phyloP scores from a whole-genome alignment of 1,284 basidiomycete genomes.

The Leccinum pachyderme region DNA sequence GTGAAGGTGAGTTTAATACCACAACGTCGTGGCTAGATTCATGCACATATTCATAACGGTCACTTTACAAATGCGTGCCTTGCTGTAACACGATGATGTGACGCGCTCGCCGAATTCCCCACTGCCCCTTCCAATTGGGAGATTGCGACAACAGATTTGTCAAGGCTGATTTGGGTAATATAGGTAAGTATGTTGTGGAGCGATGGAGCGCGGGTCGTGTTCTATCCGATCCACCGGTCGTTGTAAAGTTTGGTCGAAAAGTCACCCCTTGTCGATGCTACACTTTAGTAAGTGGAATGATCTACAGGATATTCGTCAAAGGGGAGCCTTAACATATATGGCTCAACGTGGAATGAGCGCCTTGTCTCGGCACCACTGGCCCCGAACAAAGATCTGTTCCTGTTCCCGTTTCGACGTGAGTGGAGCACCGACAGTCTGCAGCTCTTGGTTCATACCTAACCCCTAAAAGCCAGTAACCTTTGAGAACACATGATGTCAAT shows the following conservation, averaged over 20 bases:
- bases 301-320: constrained; percentile 8
- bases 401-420: constrained; percentile 2
- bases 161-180: neutral
- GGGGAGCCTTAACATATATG: neutral
- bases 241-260: neutral
- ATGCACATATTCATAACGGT: neutral
- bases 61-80: neutral
- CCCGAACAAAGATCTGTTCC: constrained; percentile 8
- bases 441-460: neutral
- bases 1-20: constrained; percentile 1
- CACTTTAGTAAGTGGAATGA: constrained; percentile 12
- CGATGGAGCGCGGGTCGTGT: constrained; percentile 4
- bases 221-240: neutral
- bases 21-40: constrained; percentile 1
- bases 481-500: constrained; percentile 2
- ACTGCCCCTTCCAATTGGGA: neutral
- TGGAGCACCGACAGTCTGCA: neutral
- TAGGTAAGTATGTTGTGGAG: constrained; percentile 13
- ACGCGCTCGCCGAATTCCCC: neutral
- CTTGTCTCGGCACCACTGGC: constrained; percentile 2
- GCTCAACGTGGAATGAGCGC: constrained; percentile 15
- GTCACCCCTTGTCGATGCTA: neutral
- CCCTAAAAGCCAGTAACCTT: constrained; percentile 5
- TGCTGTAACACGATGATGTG: neutral
- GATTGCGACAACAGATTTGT: neutral